These are phyloP conservation scores for Pseudopithomyces maydicus DNA, from an alignment of 2,329 filamentous ascomycete genomes.

Conservation along the genomic window DNA sequence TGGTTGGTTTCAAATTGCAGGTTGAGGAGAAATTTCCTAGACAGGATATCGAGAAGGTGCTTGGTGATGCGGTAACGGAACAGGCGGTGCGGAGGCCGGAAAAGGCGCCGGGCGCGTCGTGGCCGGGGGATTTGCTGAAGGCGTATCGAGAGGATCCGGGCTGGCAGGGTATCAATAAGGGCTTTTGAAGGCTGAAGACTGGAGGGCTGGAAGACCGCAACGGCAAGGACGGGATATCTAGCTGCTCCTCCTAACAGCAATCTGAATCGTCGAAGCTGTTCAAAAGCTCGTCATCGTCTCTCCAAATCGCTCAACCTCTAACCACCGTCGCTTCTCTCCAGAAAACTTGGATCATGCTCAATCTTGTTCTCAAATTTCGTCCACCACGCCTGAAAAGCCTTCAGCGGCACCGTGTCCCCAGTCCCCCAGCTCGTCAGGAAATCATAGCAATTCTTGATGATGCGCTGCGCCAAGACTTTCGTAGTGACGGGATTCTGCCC, in stretches of 20 bases:
- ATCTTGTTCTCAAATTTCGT: conserved; percentile 89
- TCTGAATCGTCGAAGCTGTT: neutral
- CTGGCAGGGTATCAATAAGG: conserved; percentile 38
- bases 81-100: conserved; percentile 43
- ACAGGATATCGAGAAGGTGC: conserved; percentile 49
- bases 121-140: conserved; percentile 40
- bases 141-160: conserved; percentile 32
- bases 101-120: conserved; percentile 49
- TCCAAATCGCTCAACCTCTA: conserved; percentile 17
- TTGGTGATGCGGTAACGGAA: conserved; percentile 50
- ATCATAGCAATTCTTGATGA: conserved; percentile 97
- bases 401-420: conserved; percentile 84
- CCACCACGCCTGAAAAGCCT: conserved; percentile 98
- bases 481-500: conserved; percentile 61
- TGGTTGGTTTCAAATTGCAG: conserved; percentile 21
- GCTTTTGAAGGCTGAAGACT: conserved; percentile 29
- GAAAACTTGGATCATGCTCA: conserved; percentile 82
- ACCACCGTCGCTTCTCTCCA: conserved; percentile 71
- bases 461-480: conserved; percentile 82
- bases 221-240: neutral
- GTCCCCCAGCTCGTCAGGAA: conserved; percentile 88
- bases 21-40: conserved; percentile 41
- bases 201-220: too few species aligned
- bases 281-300: neutral
- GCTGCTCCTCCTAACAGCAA: neutral